A percentile compares a stretch with the other conserved stretches of the same genome.
These are phyloP conservation scores for Scedosporium minutisporum DNA, from an alignment of 2,329 filamentous ascomycete genomes.

Conservation along the genomic window DNA sequence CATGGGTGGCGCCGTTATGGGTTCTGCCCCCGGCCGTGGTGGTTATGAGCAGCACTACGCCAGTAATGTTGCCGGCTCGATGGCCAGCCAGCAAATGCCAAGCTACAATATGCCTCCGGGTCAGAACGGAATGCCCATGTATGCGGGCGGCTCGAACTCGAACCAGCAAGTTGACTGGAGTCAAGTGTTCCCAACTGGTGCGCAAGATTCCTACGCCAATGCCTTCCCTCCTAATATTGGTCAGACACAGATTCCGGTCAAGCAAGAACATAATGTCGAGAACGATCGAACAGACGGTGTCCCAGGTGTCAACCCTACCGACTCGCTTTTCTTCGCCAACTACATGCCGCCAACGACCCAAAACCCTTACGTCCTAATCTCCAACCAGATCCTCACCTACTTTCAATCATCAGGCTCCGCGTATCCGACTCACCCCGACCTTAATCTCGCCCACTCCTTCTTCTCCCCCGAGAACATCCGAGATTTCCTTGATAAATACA, in stretches of 20 bases:
- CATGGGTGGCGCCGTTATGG: slow-evolving; percentile 43
- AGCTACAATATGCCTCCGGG: slow-evolving; percentile 54
- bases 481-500: slow-evolving; percentile 62
- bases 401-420: slow-evolving; percentile 39
- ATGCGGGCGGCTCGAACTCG: slow-evolving; percentile 48
- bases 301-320: slow-evolving; percentile 32
- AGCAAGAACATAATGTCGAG: slow-evolving; percentile 53
- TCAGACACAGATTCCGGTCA: slow-evolving; percentile 60
- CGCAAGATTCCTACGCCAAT: slow-evolving; percentile 55
- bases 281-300: slow-evolving; percentile 37
- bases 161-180: slow-evolving; percentile 65
- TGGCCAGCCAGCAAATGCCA: slow-evolving; percentile 56
- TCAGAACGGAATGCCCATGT: slow-evolving; percentile 57
- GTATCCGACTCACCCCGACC: slow-evolving; percentile 43
- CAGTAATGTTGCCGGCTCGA: slow-evolving; percentile 47
- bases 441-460: slow-evolving; percentile 39
- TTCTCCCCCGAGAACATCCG: slow-evolving; percentile 60
- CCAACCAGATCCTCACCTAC: slow-evolving; percentile 46
- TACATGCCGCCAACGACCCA: slow-evolving; percentile 34
- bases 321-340: slow-evolving; percentile 39
- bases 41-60: slow-evolving; percentile 46
- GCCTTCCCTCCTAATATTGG: slow-evolving; percentile 56
- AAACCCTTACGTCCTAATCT: slow-evolving; percentile 44
- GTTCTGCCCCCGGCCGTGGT: slow-evolving; percentile 28
- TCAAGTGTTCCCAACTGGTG: slow-evolving; percentile 67